These are phyloP conservation scores for Ophiostoma quercus DNA, from an alignment of 2,329 filamentous ascomycete genomes.

Conservation along the genomic window DNA sequence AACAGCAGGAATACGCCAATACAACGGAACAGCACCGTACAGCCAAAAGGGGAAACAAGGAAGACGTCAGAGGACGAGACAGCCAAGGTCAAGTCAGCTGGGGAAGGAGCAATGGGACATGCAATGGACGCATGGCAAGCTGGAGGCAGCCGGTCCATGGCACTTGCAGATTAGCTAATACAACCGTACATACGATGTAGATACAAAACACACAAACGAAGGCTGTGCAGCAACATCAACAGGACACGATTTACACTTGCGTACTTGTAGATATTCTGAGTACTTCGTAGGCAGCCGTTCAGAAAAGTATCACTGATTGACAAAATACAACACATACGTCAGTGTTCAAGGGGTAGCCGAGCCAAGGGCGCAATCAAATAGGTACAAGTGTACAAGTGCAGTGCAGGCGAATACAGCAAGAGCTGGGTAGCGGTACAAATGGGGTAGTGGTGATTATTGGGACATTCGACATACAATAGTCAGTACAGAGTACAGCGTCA, in stretches of 20 bases:
- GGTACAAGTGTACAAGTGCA: neutral
- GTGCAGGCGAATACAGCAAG: neutral
- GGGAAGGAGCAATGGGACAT: neutral
- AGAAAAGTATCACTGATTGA: too few relatives aligned
- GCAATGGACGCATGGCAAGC: neutral
- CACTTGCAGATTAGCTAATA: neutral
- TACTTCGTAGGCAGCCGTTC: neutral
- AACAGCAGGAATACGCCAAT: neutral
- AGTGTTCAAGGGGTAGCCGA: slow-evolving; percentile 18
- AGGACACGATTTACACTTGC: neutral
- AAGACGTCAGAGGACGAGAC: neutral
- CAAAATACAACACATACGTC: slow-evolving; percentile 17
- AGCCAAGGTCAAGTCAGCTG: slow-evolving; percentile 4
- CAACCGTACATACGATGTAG: neutral
- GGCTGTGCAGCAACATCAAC: neutral
- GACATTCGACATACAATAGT: too few relatives aligned
- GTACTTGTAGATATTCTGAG: neutral
- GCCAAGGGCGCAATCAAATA: slow-evolving; percentile 16
- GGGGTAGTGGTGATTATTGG: neutral
- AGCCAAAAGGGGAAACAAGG: neutral
- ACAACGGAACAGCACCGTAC: too few relatives aligned
- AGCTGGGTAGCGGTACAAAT: neutral
- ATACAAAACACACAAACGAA: neutral
- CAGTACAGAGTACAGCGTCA: neutral
- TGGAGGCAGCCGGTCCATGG: neutral